Conservation (phyloP, 1,139 yeast species). For the Candida buenavistaensis region DNA sequence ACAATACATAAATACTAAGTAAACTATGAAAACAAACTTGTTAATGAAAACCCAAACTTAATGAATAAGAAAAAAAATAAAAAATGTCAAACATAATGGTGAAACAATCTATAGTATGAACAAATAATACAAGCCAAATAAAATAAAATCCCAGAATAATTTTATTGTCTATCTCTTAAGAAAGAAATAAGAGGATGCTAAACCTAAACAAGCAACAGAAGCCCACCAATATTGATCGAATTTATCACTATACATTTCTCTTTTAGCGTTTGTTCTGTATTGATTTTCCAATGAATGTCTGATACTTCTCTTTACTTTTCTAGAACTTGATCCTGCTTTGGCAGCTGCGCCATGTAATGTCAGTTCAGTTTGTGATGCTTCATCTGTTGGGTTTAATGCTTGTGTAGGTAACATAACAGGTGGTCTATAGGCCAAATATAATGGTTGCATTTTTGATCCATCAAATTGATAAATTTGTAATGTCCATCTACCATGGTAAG, state of each 20-base stretch:
- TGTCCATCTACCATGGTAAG: constrained; percentile 79
- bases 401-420: constrained; percentile 94
- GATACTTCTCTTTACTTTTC: constrained; percentile 47
- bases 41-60: constrained; percentile 1
- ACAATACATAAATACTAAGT: too few species aligned
- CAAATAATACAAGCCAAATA: not conserved
- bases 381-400: constrained; percentile 82
- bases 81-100: not conserved
- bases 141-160: too few species aligned
- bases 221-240: constrained; percentile 51
- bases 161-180: constrained; percentile 15
- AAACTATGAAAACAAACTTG: too few species aligned
- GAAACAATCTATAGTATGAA: not conserved
- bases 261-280: constrained; percentile 73
- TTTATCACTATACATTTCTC: constrained; percentile 37
- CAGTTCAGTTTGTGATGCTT: constrained; percentile 36
- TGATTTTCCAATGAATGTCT: constrained; percentile 78
- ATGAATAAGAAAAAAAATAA: constrained; percentile 1
- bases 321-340: not conserved
- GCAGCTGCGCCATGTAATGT: constrained; percentile 23
- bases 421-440: constrained; percentile 88
- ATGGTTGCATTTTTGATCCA: constrained; percentile 81
- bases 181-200: constrained; percentile 24
- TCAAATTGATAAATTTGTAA: constrained; percentile 77
- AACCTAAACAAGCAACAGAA: constrained; percentile 30